Percentiles rank a stretch among this genome's conserved stretches.
Evolutionary conservation across 2,329 filamentous ascomycete species (phyloP).

Genomic region (Chalara sp.): DNA sequence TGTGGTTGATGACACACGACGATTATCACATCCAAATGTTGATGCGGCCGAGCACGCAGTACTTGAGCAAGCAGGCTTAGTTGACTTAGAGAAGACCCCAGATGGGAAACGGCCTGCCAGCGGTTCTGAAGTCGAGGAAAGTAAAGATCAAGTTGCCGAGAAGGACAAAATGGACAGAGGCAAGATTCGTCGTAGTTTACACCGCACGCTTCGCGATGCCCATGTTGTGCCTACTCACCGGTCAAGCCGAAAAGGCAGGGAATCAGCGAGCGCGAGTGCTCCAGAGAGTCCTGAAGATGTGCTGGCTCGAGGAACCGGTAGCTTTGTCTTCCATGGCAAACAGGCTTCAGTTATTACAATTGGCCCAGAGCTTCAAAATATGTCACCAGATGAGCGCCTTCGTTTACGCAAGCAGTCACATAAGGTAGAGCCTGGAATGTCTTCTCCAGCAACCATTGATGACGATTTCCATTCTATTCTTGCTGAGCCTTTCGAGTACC

Average conservation of each 20-base stretch:
- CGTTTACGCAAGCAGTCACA: conserved; percentile 51
- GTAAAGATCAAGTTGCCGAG: conserved; percentile 19
- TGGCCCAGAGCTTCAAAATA: conserved; percentile 78
- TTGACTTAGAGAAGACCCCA: conserved; percentile 39
- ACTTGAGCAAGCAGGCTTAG: conserved; percentile 59
- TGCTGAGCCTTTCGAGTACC: conserved; percentile 34
- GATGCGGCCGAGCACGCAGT: conserved; percentile 64
- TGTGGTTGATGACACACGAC: conserved; percentile 24
- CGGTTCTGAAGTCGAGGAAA: conserved; percentile 31
- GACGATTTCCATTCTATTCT: conserved; percentile 49
- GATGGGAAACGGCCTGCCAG: conserved; percentile 30
- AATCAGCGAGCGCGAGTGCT: conserved; percentile 51
- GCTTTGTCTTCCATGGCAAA: conserved; percentile 95
- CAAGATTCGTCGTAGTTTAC: conserved; percentile 74
- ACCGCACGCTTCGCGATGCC: conserved; percentile 81
- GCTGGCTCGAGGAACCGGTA: conserved; percentile 72
- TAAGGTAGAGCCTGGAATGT: conserved; percentile 29
- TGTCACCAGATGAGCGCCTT: conserved; percentile 67
- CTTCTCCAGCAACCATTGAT: conserved; percentile 15
- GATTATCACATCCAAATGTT: conserved; percentile 20
- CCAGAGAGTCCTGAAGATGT: conserved; percentile 52
- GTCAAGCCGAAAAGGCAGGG: conserved; percentile 70
- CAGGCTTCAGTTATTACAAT: conserved; percentile 98
- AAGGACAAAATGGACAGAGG: conserved; percentile 28
- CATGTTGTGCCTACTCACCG: conserved; percentile 55